A percentile compares a stretch with the other conserved stretches of the same genome.
These are phyloP conservation scores for Medicago lupulina DNA, from an alignment of 306 rosid genomes.

Conservation along the genomic window DNA sequence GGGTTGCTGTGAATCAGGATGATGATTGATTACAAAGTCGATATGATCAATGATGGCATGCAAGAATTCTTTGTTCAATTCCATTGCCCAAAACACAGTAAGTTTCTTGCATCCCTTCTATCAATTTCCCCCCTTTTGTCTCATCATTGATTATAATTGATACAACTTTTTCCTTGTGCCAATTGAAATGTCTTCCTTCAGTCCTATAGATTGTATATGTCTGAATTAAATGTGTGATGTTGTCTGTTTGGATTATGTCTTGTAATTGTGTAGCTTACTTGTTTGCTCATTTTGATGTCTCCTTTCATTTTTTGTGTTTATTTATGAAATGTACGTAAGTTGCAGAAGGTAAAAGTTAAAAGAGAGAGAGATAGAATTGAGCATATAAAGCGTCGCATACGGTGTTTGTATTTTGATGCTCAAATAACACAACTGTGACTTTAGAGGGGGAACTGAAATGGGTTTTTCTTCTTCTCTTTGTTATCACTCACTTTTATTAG, in stretches of 20 bases:
- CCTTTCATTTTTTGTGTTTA: too few species aligned
- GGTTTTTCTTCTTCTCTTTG: not conserved
- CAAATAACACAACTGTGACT: not conserved
- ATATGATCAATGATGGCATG: slow-evolving; percentile 77
- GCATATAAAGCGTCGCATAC: too few species aligned
- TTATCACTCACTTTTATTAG: not conserved
- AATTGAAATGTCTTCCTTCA: slow-evolving; percentile 15
- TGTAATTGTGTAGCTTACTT: slow-evolving; percentile 40
- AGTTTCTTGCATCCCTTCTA: not conserved
- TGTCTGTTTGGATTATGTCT: slow-evolving; percentile 27
- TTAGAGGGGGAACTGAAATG: not conserved
- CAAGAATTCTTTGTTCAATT: slow-evolving; percentile 82
- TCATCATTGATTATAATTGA: not conserved
- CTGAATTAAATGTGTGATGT: slow-evolving; percentile 35
- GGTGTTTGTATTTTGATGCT: too few species aligned
- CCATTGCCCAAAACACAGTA: slow-evolving; percentile 85
- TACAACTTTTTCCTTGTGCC: not conserved
- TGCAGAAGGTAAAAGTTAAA: not conserved
- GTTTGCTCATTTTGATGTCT: slow-evolving; percentile 36
- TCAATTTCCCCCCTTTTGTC: not conserved
- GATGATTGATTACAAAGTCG: slow-evolving; percentile 94
- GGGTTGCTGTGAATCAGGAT: slow-evolving; percentile 60
- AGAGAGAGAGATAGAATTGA: too few species aligned
- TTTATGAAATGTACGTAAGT: not conserved
- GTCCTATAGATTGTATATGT: slow-evolving; percentile 13